A percentile compares a stretch with the other conserved stretches of the same genome.
Conservation (phyloP, 202 grass and related monocot species). For the Saccharum hybrid region DNA sequence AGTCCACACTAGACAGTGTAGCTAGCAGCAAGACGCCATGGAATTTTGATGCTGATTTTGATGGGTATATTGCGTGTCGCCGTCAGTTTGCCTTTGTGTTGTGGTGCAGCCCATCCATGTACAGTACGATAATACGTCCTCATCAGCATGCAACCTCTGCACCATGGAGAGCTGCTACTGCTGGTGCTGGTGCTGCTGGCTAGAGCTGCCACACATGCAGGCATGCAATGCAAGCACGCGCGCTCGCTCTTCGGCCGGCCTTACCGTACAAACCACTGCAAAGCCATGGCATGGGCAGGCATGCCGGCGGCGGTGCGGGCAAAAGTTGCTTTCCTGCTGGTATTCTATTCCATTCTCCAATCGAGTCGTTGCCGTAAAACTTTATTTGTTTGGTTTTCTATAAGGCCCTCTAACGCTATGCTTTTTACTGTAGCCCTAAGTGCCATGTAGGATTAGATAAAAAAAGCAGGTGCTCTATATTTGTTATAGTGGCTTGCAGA, state of each 20-base stretch:
- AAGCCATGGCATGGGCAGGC: not conserved
- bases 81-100: constrained; percentile 37
- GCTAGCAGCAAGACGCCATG: not conserved
- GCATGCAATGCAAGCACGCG: not conserved
- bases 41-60: not conserved
- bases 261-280: constrained; percentile 42
- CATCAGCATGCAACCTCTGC: constrained; percentile 38
- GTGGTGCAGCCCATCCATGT: not conserved
- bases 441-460: no score
- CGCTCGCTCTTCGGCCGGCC: not conserved
- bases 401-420: no score
- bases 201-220: not conserved
- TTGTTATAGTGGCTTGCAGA: no score
- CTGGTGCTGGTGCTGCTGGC: not conserved
- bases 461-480: no score
- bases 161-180: not conserved
- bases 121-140: not conserved
- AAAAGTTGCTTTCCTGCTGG: not conserved
- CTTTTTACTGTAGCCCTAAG: no score
- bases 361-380: no score
- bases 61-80: constrained; percentile 31
- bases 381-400: no score
- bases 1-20: not conserved
- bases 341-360: not conserved
- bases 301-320: not conserved